Evolutionary conservation across 2,329 filamentous ascomycete genomes (phyloP).

Genomic region (Colletotrichum chlorophyti): DNA sequence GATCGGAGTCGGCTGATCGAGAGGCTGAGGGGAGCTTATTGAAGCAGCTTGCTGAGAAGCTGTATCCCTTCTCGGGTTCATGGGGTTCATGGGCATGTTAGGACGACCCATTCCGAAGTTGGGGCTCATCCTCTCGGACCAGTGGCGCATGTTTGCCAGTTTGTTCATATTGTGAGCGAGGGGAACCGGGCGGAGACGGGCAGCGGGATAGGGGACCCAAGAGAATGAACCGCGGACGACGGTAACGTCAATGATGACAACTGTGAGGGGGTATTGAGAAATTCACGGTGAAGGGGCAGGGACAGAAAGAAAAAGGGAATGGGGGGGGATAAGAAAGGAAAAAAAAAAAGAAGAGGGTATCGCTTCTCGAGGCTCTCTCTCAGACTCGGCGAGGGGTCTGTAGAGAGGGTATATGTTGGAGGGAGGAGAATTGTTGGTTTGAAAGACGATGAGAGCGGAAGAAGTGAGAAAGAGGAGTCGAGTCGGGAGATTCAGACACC

Average conservation of each 20-base stretch:
- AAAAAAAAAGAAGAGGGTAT: constrained; percentile 33
- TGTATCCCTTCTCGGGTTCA: constrained; percentile 66
- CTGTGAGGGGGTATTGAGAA: constrained; percentile 27
- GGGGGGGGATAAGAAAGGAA: constrained; percentile 33
- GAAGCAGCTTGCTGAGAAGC: constrained; percentile 58
- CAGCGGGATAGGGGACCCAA: constrained; percentile 21
- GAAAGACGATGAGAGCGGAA: constrained; percentile 25
- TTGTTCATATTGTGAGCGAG: constrained; percentile 67
- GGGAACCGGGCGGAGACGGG: constrained; percentile 36
- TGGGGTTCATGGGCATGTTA: constrained; percentile 60
- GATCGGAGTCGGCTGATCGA: constrained; percentile 64
- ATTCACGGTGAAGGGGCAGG: constrained; percentile 29
- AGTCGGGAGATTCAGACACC: constrained; percentile 19
- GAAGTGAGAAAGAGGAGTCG: constrained; percentile 29
- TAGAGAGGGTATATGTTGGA: constrained; percentile 23
- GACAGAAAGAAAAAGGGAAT: constrained; percentile 25
- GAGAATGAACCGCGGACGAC: constrained; percentile 21
- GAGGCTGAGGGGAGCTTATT: constrained; percentile 71
- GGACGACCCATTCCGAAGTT: constrained; percentile 70
- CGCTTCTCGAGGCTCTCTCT: constrained; percentile 25
- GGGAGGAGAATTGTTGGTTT: too few species aligned
- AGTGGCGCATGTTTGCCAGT: constrained; percentile 75
- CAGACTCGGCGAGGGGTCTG: constrained; percentile 25
- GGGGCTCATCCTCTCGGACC: constrained; percentile 73
- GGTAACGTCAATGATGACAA: too few species aligned